These are phyloP conservation scores for Fusarium falciforme DNA, from an alignment of 2,329 filamentous ascomycete species.

Conservation along the genomic window DNA sequence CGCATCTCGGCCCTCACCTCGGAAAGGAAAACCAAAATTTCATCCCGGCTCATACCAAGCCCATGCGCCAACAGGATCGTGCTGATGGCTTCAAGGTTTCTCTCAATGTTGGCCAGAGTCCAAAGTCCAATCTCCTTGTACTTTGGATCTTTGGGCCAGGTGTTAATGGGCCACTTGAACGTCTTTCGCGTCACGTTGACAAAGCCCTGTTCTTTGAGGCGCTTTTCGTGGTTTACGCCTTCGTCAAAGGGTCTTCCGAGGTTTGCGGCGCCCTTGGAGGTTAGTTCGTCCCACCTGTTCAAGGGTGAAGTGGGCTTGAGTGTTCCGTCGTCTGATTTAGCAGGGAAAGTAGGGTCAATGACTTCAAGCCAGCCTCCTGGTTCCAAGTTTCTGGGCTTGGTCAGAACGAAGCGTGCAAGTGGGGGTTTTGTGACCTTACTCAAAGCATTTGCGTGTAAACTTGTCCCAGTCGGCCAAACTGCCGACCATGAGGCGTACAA, in stretches of 20 bases:
- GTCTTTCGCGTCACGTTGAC: conserved; percentile 3
- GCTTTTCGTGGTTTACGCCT: conserved; percentile 10
- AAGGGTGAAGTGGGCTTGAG: background rate
- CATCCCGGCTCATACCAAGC: background rate
- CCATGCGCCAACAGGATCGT: background rate
- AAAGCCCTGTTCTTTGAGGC: conserved; percentile 15
- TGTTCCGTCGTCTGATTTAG: conserved; percentile 28
- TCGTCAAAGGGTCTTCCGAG: background rate
- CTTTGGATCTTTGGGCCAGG: conserved; percentile 25
- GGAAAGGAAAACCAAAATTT: background rate
- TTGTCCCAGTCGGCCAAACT: conserved; percentile 31
- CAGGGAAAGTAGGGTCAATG: conserved; percentile 27
- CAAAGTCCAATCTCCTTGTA: conserved; percentile 26
- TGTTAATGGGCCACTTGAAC: conserved; percentile 25
- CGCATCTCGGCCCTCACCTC: background rate
- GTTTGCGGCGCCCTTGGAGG: conserved; percentile 6
- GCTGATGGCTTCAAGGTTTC: background rate
- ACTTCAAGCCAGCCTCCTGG: conserved; percentile 34
- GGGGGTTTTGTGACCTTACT: background rate
- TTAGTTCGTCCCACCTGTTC: conserved; percentile 23
- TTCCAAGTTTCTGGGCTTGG: background rate
- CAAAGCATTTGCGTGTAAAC: background rate
- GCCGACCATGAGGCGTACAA: conserved; percentile 27
- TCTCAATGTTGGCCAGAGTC: conserved; percentile 10
- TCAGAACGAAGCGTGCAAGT: background rate